Percentiles rank a stretch among this genome's conserved stretches.
Conservation (phyloP, 805 yeast species). For the Pichia pseudocactophila region DNA sequence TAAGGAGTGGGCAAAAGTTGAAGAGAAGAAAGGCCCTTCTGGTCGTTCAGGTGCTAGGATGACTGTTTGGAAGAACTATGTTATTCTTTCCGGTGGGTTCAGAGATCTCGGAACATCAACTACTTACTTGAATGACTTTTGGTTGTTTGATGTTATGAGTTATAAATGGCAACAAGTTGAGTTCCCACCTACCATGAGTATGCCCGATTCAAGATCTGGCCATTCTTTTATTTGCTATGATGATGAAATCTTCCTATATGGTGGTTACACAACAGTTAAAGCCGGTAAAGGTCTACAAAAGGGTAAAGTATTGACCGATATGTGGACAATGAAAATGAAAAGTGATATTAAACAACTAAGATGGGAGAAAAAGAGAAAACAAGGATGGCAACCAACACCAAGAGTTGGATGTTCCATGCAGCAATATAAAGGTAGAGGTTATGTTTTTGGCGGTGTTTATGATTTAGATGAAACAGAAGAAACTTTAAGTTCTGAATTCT, state of each 20-base stretch:
- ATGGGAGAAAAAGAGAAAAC: conserved; percentile 86
- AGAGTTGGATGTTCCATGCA: conserved; percentile 93
- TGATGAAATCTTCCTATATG: conserved; percentile 76
- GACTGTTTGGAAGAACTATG: conserved; percentile 84
- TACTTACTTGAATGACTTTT: conserved; percentile 73
- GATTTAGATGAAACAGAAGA: conserved; percentile 96
- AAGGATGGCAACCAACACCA: conserved; percentile 85
- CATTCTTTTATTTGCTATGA: conserved; percentile 69
- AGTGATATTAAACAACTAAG: conserved; percentile 65
- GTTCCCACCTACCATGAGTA: conserved; percentile 68
- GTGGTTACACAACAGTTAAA: conserved; percentile 91
- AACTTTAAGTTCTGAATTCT: conserved; percentile 74
- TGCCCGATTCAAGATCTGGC: conserved; percentile 91
- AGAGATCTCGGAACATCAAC: conserved; percentile 81
- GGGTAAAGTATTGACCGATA: conserved; percentile 81
- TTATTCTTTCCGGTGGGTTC: conserved; percentile 85
- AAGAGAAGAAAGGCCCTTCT: conserved; percentile 59
- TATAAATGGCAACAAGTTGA: conserved; percentile 89
- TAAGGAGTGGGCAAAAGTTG: conserved; percentile 88
- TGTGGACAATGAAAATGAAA: conserved; percentile 85
- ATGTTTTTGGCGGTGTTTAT: conserved; percentile 90
- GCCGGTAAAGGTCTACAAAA: conserved; percentile 82
- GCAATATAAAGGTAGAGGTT: conserved; percentile 83
- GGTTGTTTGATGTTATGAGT: conserved; percentile 86
- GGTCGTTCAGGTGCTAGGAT: conserved; percentile 91